These are phyloP conservation scores for Cicer pinnatifidum DNA, from an alignment of 306 rosid species.

Conservation along the genomic window DNA sequence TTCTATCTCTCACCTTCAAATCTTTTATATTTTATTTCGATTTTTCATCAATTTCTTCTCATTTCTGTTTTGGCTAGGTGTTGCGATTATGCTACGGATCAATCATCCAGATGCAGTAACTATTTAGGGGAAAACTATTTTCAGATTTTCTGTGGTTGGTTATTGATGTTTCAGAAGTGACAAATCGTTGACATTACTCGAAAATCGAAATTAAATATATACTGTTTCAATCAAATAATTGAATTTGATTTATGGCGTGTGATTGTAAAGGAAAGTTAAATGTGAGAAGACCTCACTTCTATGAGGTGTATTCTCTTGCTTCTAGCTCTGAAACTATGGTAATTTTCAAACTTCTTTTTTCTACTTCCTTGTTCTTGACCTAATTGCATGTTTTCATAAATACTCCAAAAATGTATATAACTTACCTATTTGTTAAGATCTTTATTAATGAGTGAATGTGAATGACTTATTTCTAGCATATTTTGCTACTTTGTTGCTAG, in stretches of 20 bases:
- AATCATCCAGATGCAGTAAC: conserved; percentile 16
- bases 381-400: conserved; percentile 29
- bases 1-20: not conserved
- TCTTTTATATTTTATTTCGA: not conserved
- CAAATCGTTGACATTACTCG: conserved; percentile 33
- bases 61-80: conserved; percentile 30
- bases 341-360: conserved; percentile 2
- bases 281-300: conserved; percentile 76
- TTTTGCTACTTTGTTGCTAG: not conserved
- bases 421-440: not conserved
- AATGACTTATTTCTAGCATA: conserved; percentile 3
- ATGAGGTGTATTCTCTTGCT: conserved; percentile 64
- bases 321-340: conserved; percentile 70
- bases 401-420: not conserved
- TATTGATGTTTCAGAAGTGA: conserved; percentile 22
- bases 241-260: conserved; percentile 55
- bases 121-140: not conserved
- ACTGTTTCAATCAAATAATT: not conserved
- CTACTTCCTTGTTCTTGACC: not conserved
- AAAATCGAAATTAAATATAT: not conserved
- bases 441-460: not conserved
- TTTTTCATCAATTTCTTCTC: not conserved
- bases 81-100: conserved; percentile 28
- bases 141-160: conserved; percentile 38
- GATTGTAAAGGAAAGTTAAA: conserved; percentile 53